Conservation (phyloP, 2,329 filamentous ascomycete genomes). For the Leptographium lundbergii region DNA sequence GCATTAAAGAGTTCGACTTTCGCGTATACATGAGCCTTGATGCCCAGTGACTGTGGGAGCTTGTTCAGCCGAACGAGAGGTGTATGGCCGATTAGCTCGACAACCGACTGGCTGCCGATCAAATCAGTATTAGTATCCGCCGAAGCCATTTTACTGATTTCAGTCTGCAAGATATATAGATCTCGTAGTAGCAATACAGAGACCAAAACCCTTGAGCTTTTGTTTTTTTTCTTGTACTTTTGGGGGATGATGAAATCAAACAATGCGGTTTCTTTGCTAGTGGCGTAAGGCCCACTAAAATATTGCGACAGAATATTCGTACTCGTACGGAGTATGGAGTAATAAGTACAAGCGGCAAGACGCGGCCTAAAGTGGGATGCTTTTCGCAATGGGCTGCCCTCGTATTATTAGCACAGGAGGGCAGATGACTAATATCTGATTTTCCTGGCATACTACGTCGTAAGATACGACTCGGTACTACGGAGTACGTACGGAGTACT, state of each 20-base stretch:
- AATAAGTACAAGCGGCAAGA: neutral
- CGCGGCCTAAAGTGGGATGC: neutral
- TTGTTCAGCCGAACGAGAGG: constrained; percentile 91
- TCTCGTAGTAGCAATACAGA: neutral
- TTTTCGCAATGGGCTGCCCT: no score
- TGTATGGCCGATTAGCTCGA: constrained; percentile 83
- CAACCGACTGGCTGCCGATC: constrained; percentile 5
- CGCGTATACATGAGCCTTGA: constrained; percentile 79
- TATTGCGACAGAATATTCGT: no score
- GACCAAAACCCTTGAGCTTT: neutral
- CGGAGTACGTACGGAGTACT: no score
- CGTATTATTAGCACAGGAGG: neutral
- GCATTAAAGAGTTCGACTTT: constrained; percentile 93
- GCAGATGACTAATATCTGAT: neutral
- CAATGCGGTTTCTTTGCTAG: neutral
- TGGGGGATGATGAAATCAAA: neutral
- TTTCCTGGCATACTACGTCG: no score
- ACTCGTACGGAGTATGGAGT: neutral
- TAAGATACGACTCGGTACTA: no score
- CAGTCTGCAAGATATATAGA: neutral
- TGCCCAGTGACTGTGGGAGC: constrained; percentile 79
- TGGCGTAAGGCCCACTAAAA: neutral
- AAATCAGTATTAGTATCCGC: neutral
- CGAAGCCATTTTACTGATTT: neutral
- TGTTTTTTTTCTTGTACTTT: neutral